A percentile compares a stretch with the other conserved stretches of the same genome.
Conservation (phyloP, 495 filamentous ascomycete species). For the Tuber calosporum region DNA sequence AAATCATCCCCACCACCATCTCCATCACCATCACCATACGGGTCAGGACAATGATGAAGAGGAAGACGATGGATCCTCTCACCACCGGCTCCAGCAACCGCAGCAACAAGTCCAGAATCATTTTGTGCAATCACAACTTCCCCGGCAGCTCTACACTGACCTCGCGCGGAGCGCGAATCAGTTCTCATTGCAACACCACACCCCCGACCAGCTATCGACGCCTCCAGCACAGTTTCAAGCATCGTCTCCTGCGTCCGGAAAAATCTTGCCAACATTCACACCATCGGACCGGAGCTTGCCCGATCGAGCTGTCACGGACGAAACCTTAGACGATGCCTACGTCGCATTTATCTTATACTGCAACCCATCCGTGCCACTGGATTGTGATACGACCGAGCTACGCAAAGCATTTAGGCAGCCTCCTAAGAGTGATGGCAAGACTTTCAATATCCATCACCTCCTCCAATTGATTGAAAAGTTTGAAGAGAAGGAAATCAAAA, state of each 20-base stretch:
- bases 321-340: constrained; percentile 79
- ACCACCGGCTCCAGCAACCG: constrained; percentile 27
- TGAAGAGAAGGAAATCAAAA: constrained; percentile 85
- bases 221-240: constrained; percentile 27
- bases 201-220: constrained; percentile 25
- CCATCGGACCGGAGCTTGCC: constrained; percentile 51
- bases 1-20: constrained; percentile 29
- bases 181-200: constrained; percentile 32
- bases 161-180: constrained; percentile 38
- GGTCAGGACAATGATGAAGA: constrained; percentile 4
- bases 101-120: constrained; percentile 25
- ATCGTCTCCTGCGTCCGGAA: constrained; percentile 26
- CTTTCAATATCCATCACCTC: constrained; percentile 73
- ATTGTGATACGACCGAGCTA: constrained; percentile 66
- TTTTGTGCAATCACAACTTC: constrained; percentile 27
- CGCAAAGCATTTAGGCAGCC: constrained; percentile 73
- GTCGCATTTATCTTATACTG: constrained; percentile 86
- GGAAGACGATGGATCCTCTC: constrained; percentile 8
- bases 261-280: constrained; percentile 33
- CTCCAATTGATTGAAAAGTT: constrained; percentile 77
- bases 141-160: constrained; percentile 36
- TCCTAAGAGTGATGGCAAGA: constrained; percentile 88
- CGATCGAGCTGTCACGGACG: constrained; percentile 60
- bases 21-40: constrained; percentile 14
- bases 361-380: constrained; percentile 65